Evolutionary conservation across 2,329 filamentous ascomycete genomes (phyloP), one percentile per base, ranked within the genome.

Genomic region (Penicillium sp.): DNA sequence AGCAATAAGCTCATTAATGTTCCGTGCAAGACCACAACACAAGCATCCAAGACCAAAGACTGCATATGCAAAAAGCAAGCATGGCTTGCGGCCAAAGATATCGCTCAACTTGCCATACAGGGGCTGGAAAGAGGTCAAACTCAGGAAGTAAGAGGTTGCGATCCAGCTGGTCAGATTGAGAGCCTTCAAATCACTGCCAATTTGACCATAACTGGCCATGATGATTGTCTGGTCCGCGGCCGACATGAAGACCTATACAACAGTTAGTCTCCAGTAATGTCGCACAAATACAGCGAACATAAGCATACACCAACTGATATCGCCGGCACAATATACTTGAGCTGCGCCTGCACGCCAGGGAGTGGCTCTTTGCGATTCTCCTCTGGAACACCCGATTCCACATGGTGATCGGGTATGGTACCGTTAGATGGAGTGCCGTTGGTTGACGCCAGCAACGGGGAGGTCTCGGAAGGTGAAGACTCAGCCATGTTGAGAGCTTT

Each of bases 131-230:
- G 86, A 86, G 3, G 88, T 90, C 48, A 90, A 74, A 1, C 89
- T 90, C 49, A 92, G 78, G 64, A 91, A 88, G 69, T 92, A 82
- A 29, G 80, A 81, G 24, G 84, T 85, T 27, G 88, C 88, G 55
- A 92, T 87, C 89, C 89, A 92, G 49, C 84, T 88, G 4, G 88
- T 91, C 60, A 83, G 84, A 67, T 88, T 90, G 49, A 93, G 78
- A 1, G 89, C 88, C 48, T 89, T 79, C 27, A 93, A 76, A 59
- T 92, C 90, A 53, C 83, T 90, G 10, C 89, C 89, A 63, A 93
- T 92, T 58, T 82, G 85, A 47, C 87, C 88, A 70, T 92, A 92
- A n/a, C 83, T 86, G n/a, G 86, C 85, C 46, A 92, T 84, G 29
- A 90, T 86, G 50, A 92, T 84, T 0, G 90, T 90, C 70, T 92